Evolutionary conservation across 2,329 filamentous ascomycete species (phyloP).

Genomic region (Trichoderma asperellum): DNA sequence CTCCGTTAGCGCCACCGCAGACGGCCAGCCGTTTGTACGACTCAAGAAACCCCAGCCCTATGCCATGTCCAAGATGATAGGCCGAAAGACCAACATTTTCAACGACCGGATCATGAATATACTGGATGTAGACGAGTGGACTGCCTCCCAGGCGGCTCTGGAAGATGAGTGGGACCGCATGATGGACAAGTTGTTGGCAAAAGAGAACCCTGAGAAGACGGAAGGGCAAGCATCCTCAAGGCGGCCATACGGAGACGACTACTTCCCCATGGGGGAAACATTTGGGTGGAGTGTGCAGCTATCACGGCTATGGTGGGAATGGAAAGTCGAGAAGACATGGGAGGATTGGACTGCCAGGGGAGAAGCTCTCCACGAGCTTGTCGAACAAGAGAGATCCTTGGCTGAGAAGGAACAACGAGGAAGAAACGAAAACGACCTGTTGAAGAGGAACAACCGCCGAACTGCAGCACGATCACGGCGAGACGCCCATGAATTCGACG

Average conservation of each 20-base stretch:
- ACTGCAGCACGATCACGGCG: neutral
- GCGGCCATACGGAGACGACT: neutral
- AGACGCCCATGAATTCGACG: neutral
- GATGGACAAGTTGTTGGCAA: constrained; percentile 38
- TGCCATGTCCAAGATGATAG: constrained; percentile 61
- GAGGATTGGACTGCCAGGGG: constrained; percentile 49
- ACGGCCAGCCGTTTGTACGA: constrained; percentile 66
- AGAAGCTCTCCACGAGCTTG: constrained; percentile 46
- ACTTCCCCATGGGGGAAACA: constrained; percentile 31
- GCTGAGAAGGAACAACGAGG: constrained; percentile 34
- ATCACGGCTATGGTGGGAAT: constrained; percentile 39
- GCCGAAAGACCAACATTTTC: constrained; percentile 53
- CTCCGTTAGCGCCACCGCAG: constrained; percentile 55
- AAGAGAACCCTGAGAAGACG: constrained; percentile 22
- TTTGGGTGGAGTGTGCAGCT: constrained; percentile 42
- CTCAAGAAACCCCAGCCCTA: constrained; percentile 67
- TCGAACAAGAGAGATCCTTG: constrained; percentile 44
- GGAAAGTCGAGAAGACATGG: constrained; percentile 40
- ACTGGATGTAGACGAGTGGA: constrained; percentile 47
- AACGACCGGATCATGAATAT: constrained; percentile 46
- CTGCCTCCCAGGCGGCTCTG: constrained; percentile 36
- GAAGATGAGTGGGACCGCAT: constrained; percentile 57
- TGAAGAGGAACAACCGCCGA: neutral
- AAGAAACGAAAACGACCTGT: neutral
- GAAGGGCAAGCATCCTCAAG: neutral